Percentiles rank a stretch among this genome's conserved stretches.
Conservation (phyloP, 345 rosid species). For the Pseudoturritis turrita region DNA sequence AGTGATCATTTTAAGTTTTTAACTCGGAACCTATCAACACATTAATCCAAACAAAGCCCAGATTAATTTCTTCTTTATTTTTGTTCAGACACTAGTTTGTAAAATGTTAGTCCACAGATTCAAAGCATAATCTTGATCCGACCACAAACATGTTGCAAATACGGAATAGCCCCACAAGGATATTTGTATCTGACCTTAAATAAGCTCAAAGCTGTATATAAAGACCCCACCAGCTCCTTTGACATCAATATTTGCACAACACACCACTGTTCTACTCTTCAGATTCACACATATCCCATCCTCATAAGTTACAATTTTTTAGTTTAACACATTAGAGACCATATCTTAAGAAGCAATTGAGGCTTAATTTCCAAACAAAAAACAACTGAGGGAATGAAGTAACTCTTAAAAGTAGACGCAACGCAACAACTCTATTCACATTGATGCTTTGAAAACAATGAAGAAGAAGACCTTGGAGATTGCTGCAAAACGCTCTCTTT, state of each 20-base stretch:
- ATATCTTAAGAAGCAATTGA: constrained; percentile 24
- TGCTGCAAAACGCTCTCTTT: background rate
- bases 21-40: background rate
- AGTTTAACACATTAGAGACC: constrained; percentile 2
- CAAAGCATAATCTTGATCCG: background rate
- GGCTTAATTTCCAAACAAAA: background rate
- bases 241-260: background rate
- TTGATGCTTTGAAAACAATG: background rate
- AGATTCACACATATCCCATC: constrained; percentile 13
- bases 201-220: background rate
- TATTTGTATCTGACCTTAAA: background rate
- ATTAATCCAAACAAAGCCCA: background rate
- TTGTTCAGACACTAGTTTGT: background rate
- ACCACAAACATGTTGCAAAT: background rate
- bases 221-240: background rate
- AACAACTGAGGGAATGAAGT: constrained; percentile 10
- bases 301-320: background rate
- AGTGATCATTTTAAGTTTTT: background rate
- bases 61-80: background rate
- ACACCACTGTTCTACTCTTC: background rate
- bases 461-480: background rate
- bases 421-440: constrained; percentile 25
- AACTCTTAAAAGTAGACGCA: constrained; percentile 13
- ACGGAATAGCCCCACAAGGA: background rate
- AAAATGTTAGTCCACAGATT: background rate